A percentile compares a stretch with the other conserved stretches of the same genome.
Conservation (phyloP, 2,329 filamentous ascomycete genomes). For the Zalaria sp. region DNA sequence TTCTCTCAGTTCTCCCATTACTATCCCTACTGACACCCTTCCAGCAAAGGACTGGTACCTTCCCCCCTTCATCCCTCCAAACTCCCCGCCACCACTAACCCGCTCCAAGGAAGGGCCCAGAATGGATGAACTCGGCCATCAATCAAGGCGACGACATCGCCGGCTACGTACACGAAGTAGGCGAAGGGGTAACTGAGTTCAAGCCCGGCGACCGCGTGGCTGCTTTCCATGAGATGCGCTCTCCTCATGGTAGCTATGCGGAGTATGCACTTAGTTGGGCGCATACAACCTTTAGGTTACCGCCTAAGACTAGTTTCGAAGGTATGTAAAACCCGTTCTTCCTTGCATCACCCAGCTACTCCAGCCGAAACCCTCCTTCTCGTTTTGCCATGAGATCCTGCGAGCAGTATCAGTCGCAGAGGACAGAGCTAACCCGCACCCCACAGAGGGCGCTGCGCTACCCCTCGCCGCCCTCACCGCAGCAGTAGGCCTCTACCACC, state of each 20-base stretch:
- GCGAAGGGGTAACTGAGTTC: slow-evolving; percentile 42
- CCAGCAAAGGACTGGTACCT: too few species aligned
- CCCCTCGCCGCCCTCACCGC: slow-evolving; percentile 33
- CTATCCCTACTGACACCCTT: too few species aligned
- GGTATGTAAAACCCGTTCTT: not conserved
- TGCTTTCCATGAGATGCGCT: slow-evolving; percentile 39
- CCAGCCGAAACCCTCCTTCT: too few species aligned
- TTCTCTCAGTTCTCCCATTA: not conserved
- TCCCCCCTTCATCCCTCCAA: too few species aligned
- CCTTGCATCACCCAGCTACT: not conserved
- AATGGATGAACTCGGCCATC: slow-evolving; percentile 8
- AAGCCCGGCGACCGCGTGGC: slow-evolving; percentile 42
- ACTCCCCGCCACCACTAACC: too few species aligned
- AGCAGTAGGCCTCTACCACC: slow-evolving; percentile 28
- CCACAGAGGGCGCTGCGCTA: slow-evolving; percentile 27
- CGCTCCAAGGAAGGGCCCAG: slow-evolving; percentile 8
- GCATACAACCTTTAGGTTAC: slow-evolving; percentile 43
- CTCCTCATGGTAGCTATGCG: slow-evolving; percentile 40
- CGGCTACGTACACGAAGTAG: slow-evolving; percentile 38
- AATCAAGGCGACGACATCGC: slow-evolving; percentile 21
- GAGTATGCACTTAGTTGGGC: slow-evolving; percentile 46
- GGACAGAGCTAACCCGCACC: not conserved
- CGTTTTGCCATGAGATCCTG: too few species aligned
- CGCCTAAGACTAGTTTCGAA: slow-evolving; percentile 35
- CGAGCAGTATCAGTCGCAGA: too few species aligned